Base-by-base conservation (phyloP, 2,329 filamentous ascomycete species). In the Aureobasidium sp. region DNA sequence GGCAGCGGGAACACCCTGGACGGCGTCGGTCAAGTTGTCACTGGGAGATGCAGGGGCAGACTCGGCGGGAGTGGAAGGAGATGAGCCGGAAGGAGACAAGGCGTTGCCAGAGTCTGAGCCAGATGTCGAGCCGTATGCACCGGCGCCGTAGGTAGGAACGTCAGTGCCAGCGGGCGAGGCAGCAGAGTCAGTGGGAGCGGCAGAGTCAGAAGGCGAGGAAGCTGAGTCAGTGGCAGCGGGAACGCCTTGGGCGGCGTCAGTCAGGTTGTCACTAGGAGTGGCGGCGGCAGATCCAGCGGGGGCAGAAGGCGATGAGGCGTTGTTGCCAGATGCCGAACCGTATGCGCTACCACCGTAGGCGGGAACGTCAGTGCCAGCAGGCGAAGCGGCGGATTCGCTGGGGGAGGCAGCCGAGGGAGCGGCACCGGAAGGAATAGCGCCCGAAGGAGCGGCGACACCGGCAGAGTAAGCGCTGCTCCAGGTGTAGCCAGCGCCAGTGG, bases 51-150 rank as follows among this genome's bases (percentile, higher is more conserved):
- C 56, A 10, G 56, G 4, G 15, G 56, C 42, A 6, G 48, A 52
- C 34, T 52, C 64, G 29, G 65, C 55, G 6, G 58, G 58, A 13
- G 61, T 29, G 20, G 56, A 26, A 20, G 62, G 26, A 12, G 47
- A 50, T 1, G 48, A 13, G 32, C 50, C 50, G 37, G 67, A 63
- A 42, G 39, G 57, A 52, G 52, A 51, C 26, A 61, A 62, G 42
- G 34, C 62, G 53, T 17, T 50, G 39, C 46, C 34, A 29, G 60
- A 62, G 23, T 20, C 52, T 37, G 26, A 46, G 44, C 53, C 58
- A 20, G n/a, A 37, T 37, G 34, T 13, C 12, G 34, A 37, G 34
- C 34, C 34, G 34, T 37, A 37, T 37, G 34, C 34, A 37, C n/a
- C 55, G 17, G 15, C 36, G 32, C 62, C 62, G 56, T 58, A 51